phyloP scores from a whole-genome alignment of 2,329 filamentous ascomycete species.

The Thielaviopsis musarum region DNA sequence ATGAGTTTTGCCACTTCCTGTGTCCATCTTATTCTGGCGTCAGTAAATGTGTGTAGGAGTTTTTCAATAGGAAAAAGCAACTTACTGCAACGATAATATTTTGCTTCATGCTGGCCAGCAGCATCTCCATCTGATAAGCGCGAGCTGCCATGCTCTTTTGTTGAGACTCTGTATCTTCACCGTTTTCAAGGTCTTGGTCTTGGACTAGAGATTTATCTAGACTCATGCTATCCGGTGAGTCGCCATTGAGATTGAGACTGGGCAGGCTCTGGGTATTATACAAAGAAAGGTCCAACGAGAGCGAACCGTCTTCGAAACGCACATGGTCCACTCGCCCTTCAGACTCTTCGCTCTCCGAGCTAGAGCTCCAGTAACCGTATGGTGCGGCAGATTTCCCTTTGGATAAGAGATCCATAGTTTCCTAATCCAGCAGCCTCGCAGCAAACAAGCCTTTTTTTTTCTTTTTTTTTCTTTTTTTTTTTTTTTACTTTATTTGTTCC shows the following conservation, averaged over 20 bases:
- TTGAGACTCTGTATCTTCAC: not conserved
- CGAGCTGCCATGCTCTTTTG: conserved; percentile 27
- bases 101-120: conserved; percentile 46
- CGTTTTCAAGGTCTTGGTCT: not conserved
- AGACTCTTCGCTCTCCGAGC: not conserved
- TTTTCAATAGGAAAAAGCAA: conserved; percentile 10
- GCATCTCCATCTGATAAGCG: conserved; percentile 62
- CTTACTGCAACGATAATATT: conserved; percentile 58
- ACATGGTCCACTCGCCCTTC: not conserved
- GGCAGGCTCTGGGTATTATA: not conserved
- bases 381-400: not conserved
- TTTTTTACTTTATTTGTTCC: not conserved
- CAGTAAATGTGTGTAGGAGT: not conserved
- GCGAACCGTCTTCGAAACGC: not conserved
- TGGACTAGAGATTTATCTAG: not conserved
- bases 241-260: not conserved
- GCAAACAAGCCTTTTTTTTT: not conserved
- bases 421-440: not conserved
- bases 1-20: conserved; percentile 62
- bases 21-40: conserved; percentile 51
- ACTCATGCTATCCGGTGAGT: not conserved
- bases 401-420: not conserved
- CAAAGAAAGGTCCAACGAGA: not conserved
- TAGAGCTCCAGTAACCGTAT: not conserved
- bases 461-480: not conserved